Percentiles rank a stretch among this genome's conserved stretches.
phyloP scores from a whole-genome alignment of 306 rosid species.

The Prunus persica region Prunus_persica_NCBIv2 NC_034011.1:23781501-23782000 shows the following conservation, averaged over 20 bases:
- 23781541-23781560: neutral
- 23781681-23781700: neutral
- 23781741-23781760: neutral
- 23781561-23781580: conserved; percentile 4
- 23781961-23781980: neutral
- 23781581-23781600: neutral
- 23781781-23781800: neutral
- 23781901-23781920: neutral
- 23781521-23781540: conserved; percentile 15
- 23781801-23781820: neutral
- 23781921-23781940: neutral
- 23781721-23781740: neutral
- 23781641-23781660: neutral
- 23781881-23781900: neutral
- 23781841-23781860: conserved; percentile 11
- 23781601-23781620: neutral
- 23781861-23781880: neutral
- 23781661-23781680: neutral
- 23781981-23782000: neutral
- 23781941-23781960: neutral
- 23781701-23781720: neutral
- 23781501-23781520: conserved; percentile 39
- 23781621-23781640: neutral
- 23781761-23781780: conserved; percentile 7
- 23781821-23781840: neutral